A percentile compares a stretch with the other conserved stretches of the same genome.
Evolutionary conservation across 2,329 filamentous ascomycete species (phyloP).

Genomic region (Penicillium sp.): DNA sequence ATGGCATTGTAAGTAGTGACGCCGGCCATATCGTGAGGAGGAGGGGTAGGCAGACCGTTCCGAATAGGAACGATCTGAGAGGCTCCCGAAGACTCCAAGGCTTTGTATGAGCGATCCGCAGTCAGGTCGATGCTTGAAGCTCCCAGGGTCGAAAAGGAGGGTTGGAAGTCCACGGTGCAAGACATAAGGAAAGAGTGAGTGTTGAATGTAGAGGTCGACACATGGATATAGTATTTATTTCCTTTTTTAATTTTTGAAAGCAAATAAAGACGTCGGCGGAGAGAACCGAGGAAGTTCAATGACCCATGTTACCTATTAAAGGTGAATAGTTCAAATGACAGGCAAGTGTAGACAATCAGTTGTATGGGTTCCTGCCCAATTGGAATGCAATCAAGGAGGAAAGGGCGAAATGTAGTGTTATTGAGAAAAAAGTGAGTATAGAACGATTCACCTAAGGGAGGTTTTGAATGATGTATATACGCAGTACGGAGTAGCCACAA

Average conservation of each 20-base stretch:
- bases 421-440: slow-evolving; percentile 13
- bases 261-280: slow-evolving; percentile 9
- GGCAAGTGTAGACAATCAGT: not conserved
- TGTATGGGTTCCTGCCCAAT: slow-evolving; percentile 4
- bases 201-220: slow-evolving; percentile 9
- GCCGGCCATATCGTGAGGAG: slow-evolving; percentile 43
- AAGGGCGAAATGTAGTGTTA: slow-evolving; percentile 1
- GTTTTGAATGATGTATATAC: slow-evolving; percentile 26
- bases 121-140: slow-evolving; percentile 27
- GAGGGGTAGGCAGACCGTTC: slow-evolving; percentile 43
- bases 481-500: slow-evolving; percentile 22
- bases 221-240: slow-evolving; percentile 9
- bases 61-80: slow-evolving; percentile 37
- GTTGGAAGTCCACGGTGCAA: slow-evolving; percentile 29
- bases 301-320: slow-evolving; percentile 12
- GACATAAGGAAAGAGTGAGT: slow-evolving; percentile 31
- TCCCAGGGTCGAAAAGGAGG: slow-evolving; percentile 25
- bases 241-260: slow-evolving; percentile 2
- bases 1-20: slow-evolving; percentile 38
- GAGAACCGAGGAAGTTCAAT: slow-evolving; percentile 15
- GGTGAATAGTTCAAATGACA: not conserved
- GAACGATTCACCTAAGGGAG: slow-evolving; percentile 16
- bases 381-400: slow-evolving; percentile 13
- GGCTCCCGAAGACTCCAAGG: slow-evolving; percentile 20
- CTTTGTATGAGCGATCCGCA: slow-evolving; percentile 15